phyloP scores from a whole-genome alignment of 2,329 filamentous ascomycete genomes.

The Microdochium nivale region DNA sequence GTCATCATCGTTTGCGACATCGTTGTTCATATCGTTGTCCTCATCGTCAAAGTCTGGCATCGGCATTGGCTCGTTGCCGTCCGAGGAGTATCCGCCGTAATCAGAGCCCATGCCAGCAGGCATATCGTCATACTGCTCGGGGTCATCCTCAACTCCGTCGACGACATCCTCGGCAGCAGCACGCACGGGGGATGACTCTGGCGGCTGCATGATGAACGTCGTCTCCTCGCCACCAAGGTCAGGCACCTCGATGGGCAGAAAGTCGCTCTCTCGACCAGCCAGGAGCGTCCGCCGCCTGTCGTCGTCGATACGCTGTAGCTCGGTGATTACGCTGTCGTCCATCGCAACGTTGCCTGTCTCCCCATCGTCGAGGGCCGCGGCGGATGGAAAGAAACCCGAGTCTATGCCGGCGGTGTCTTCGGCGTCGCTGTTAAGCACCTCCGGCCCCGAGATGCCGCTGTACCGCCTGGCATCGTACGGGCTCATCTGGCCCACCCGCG shows the following conservation, averaged over 20 bases:
- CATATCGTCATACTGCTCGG: constrained; percentile 4
- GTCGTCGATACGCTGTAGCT: constrained; percentile 29
- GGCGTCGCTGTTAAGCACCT: constrained; percentile 10
- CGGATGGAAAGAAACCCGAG: constrained; percentile 43
- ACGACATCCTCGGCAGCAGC: background rate
- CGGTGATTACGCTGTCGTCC: constrained; percentile 31
- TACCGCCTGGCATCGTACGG: constrained; percentile 35
- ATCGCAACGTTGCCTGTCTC: constrained; percentile 25
- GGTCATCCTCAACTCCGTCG: constrained; percentile 1
- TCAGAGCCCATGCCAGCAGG: constrained; percentile 9
- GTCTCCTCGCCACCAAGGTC: constrained; percentile 36
- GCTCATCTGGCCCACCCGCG: constrained; percentile 38
- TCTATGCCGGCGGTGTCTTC: constrained; percentile 33
- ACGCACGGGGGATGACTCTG: constrained; percentile 15
- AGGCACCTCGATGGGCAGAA: constrained; percentile 39
- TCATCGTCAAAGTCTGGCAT: constrained; percentile 14
- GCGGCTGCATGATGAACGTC: constrained; percentile 38
- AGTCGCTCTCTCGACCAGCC: constrained; percentile 38
- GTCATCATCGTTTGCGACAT: constrained; percentile 12
- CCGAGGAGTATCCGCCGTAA: constrained; percentile 9
- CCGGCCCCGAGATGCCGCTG: constrained; percentile 37
- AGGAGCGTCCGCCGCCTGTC: constrained; percentile 24
- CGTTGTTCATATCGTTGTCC: constrained; percentile 15
- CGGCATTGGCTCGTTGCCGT: constrained; percentile 8
- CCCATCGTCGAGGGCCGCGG: constrained; percentile 33